A percentile compares a stretch with the other conserved stretches of the same genome.
Conservation (phyloP, 768 basidiomycete species). For the Termitomyces sp. region DNA sequence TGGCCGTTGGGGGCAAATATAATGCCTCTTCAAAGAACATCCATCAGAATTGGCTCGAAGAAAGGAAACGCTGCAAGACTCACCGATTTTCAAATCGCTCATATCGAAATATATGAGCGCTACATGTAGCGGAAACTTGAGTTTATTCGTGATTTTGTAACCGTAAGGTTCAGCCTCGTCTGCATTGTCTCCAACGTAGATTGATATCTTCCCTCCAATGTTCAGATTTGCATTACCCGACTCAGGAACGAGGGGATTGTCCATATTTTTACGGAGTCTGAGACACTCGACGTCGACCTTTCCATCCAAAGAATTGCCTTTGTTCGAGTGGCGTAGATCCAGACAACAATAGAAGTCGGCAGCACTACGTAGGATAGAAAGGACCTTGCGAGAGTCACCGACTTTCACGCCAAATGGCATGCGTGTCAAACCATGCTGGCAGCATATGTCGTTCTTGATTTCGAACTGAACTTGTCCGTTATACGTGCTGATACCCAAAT, state of each 20-base stretch:
- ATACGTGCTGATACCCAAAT: neutral
- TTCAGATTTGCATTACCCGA: neutral
- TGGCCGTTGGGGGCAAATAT: neutral
- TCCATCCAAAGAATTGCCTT: neutral
- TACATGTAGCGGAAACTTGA: neutral
- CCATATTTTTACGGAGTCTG: too few species aligned
- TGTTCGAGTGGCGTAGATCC: neutral
- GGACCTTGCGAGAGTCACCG: neutral
- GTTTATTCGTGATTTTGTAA: neutral
- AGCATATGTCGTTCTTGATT: neutral
- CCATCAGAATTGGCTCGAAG: neutral
- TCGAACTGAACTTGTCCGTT: neutral
- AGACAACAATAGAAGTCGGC: neutral
- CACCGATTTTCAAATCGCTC: neutral
- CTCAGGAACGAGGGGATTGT: too few species aligned
- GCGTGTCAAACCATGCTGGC: neutral
- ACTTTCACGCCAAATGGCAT: neutral
- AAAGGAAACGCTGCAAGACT: neutral
- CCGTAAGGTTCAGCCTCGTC: neutral
- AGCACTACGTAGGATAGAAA: neutral
- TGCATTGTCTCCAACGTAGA: neutral
- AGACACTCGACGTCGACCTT: neutral
- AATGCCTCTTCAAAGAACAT: neutral
- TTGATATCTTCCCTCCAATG: neutral
- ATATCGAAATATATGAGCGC: constrained; percentile 1